phyloP scores from a whole-genome alignment of 2,329 filamentous ascomycete species.

The Fusarium poae region DNA sequence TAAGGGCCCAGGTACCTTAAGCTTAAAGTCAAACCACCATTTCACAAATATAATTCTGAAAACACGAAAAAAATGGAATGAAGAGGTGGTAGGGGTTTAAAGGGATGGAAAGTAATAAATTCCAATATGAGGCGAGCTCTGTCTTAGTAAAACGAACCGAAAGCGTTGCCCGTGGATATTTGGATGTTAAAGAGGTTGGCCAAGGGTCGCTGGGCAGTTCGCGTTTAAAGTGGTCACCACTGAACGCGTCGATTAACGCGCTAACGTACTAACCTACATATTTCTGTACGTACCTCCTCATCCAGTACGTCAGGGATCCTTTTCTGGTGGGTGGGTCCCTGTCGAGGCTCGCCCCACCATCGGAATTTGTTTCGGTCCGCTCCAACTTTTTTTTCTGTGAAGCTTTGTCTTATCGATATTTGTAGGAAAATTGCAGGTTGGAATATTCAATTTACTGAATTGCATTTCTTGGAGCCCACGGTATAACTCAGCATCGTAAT shows the following conservation, averaged over 20 bases:
- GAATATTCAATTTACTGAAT: conserved; percentile 37
- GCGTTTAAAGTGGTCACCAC: conserved; percentile 48
- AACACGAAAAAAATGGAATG: neutral
- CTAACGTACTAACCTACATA: conserved; percentile 15
- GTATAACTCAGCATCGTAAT: conserved; percentile 10
- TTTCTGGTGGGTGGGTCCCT: conserved; percentile 33
- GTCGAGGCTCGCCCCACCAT: conserved; percentile 46
- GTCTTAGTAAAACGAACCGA: conserved; percentile 25
- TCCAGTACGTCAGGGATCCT: conserved; percentile 43
- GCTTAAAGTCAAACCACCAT: conserved; percentile 39
- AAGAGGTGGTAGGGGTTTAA: neutral
- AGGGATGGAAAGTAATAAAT: neutral
- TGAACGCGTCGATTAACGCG: conserved; percentile 45
- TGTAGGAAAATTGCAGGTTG: conserved; percentile 38
- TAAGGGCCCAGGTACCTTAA: conserved; percentile 25
- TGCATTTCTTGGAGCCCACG: conserved; percentile 36
- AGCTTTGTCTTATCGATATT: conserved; percentile 45
- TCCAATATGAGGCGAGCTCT: conserved; percentile 9
- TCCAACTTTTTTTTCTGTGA: conserved; percentile 54
- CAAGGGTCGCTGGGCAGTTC: conserved; percentile 26
- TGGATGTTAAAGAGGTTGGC: conserved; percentile 19
- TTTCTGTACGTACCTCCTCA: conserved; percentile 23
- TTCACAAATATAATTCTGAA: conserved; percentile 1
- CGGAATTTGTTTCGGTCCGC: conserved; percentile 54
- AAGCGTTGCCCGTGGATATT: conserved; percentile 34